Percentiles rank a stretch among this genome's conserved stretches.
phyloP scores from a whole-genome alignment of 2,329 filamentous ascomycete genomes.

The Calonectria pteridis region DNA sequence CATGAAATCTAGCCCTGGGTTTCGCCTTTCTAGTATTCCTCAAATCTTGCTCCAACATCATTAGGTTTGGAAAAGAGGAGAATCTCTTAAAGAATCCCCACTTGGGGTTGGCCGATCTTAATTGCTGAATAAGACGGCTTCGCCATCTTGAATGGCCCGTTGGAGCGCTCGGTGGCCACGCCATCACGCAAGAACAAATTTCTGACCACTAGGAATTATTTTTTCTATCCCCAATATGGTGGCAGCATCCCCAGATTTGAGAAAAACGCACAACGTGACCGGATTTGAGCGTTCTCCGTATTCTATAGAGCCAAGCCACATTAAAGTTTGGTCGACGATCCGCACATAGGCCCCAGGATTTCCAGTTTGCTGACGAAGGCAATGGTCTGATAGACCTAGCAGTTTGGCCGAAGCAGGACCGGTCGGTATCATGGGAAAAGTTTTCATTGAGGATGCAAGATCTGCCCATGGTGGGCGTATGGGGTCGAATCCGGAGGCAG shows the following conservation, averaged over 20 bases:
- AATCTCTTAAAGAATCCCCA: neutral
- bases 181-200: neutral
- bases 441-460: neutral
- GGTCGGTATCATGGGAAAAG: neutral
- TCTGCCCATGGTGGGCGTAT: neutral
- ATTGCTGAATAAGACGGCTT: neutral
- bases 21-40: neutral
- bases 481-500: neutral
- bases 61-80: neutral
- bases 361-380: neutral
- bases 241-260: neutral
- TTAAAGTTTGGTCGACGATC: neutral
- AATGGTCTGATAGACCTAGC: neutral
- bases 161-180: neutral
- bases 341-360: neutral
- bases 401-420: constrained; percentile 5
- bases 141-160: neutral
- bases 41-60: neutral
- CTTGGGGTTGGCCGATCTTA: neutral
- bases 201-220: neutral
- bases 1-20: neutral
- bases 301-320: neutral
- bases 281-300: neutral
- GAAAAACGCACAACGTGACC: neutral
- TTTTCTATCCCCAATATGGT: neutral